Evolutionary conservation across 768 basidiomycete genomes (phyloP), one percentile per base, ranked within the genome.

Genomic region (Amanita pallidorosea): DNA sequence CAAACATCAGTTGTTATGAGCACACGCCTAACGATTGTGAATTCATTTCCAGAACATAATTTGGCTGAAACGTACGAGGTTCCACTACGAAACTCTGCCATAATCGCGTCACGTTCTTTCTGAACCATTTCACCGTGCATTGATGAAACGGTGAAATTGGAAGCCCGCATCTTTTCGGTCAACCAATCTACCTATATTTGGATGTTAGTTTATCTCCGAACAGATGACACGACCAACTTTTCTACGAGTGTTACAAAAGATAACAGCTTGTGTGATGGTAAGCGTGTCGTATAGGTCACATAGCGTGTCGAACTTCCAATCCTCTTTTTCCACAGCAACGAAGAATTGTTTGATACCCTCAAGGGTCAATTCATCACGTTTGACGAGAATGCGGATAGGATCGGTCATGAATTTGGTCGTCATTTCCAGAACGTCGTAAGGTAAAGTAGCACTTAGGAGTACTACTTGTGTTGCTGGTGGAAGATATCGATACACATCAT

Each of bases 351-450:
- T 93, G 71, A 94, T 93, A 7, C 88, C 88, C 62, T 99, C 95
- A 51, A 97, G 76, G 47, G 95, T 96, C 76, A 97, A 78, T 70
- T 99, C 95, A 63, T 97, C 94, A 85, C 93, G 91, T 76, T 97
- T 96, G 67, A 98, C 94, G 59, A 97, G 84, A 60, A 99, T 96
- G 42, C 92, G 88, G 64, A 98, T 92, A 31, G 95, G 95, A 67
- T 97, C 93, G 48, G 89, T 91, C 94, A 98, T 97, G 75, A 98
- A 97, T 71, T 98, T 97, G 34, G 91, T 96, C 17, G 95, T 97
- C 88, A 97, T 96, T 72, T 98, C 95, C 65, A 98, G 68, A 37
- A 99, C 94, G 61, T 99, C 95, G 65, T 92, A 87, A 8, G 95
- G 95, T 55, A 98, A 76, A 23, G 94, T 97, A 40, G 95, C 93